Conservation (phyloP, 768 basidiomycete genomes). For the Kwoniella dendrophila region DNA sequence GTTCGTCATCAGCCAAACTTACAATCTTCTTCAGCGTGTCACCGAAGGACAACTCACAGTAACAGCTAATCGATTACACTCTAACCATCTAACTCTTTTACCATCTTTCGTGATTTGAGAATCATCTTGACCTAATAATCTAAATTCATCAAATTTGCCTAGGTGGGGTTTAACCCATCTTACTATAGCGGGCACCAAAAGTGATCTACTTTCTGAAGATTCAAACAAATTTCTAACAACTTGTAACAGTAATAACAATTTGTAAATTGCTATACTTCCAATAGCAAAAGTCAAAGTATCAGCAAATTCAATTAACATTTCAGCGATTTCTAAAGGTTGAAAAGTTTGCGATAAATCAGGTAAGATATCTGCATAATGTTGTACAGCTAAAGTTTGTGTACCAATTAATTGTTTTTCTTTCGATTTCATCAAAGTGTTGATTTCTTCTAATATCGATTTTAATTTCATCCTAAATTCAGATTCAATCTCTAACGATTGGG, state of each 20-base stretch:
- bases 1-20: slow-evolving; percentile 1
- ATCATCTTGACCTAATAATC: slow-evolving; percentile 62
- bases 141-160: slow-evolving; percentile 83
- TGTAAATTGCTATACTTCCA: slow-evolving; percentile 89
- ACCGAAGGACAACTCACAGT: slow-evolving; percentile 63
- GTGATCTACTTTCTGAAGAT: slow-evolving; percentile 71
- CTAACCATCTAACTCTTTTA: slow-evolving; percentile 83
- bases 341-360: slow-evolving; percentile 84
- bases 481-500: slow-evolving; percentile 70
- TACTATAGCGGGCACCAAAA: slow-evolving; percentile 82
- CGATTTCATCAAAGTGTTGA: slow-evolving; percentile 85
- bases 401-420: slow-evolving; percentile 87
- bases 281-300: slow-evolving; percentile 75
- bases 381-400: slow-evolving; percentile 89
- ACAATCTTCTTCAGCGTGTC: background rate
- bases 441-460: slow-evolving; percentile 71
- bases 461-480: slow-evolving; percentile 80
- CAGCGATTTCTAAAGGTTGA: slow-evolving; percentile 77
- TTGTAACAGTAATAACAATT: slow-evolving; percentile 89
- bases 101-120: slow-evolving; percentile 68
- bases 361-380: slow-evolving; percentile 88
- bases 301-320: slow-evolving; percentile 82
- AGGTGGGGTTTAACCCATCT: slow-evolving; percentile 95
- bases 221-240: slow-evolving; percentile 87
- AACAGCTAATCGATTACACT: slow-evolving; percentile 83